Evolutionary conservation across 805 yeast species (phyloP).

Genomic region (Candida morakotiae): DNA sequence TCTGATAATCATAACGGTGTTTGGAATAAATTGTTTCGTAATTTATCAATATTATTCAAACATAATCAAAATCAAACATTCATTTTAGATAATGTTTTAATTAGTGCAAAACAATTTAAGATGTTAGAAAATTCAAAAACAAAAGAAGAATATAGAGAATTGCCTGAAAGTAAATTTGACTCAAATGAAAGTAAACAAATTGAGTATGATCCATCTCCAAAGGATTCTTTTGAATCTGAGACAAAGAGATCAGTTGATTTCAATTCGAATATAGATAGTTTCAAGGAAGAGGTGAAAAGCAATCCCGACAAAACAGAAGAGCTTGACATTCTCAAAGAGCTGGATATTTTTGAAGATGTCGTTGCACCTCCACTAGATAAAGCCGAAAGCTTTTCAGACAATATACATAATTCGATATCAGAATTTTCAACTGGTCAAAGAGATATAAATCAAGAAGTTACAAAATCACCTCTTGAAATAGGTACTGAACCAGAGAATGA

Average conservation of each 20-base stretch:
- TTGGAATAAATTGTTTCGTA: slow-evolving; percentile 25
- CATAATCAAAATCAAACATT: slow-evolving; percentile 28
- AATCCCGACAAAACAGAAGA: background rate
- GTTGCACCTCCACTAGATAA: no score
- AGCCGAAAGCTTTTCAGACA: no score
- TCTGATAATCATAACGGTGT: slow-evolving; percentile 11
- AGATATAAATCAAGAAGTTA: no score
- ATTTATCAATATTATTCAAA: slow-evolving; percentile 28
- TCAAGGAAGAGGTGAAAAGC: no score
- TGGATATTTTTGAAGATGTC: no score
- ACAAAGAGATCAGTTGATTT: background rate
- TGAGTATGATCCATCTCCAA: no score
- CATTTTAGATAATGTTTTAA: slow-evolving; percentile 31
- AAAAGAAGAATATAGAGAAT: slow-evolving; percentile 17
- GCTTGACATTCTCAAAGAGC: background rate
- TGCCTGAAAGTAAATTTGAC: slow-evolving; percentile 3
- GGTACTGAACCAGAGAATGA: slow-evolving; percentile 5
- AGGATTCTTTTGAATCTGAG: no score
- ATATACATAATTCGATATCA: no score
- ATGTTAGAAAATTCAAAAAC: slow-evolving; percentile 17
- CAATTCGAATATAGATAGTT: no score
- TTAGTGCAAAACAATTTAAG: slow-evolving; percentile 24
- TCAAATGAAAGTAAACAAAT: no score
- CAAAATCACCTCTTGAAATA: no score
- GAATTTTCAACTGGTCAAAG: no score